Base-by-base conservation (phyloP, 495 filamentous ascomycete genomes). In the Xylaria palmicola region DNA sequence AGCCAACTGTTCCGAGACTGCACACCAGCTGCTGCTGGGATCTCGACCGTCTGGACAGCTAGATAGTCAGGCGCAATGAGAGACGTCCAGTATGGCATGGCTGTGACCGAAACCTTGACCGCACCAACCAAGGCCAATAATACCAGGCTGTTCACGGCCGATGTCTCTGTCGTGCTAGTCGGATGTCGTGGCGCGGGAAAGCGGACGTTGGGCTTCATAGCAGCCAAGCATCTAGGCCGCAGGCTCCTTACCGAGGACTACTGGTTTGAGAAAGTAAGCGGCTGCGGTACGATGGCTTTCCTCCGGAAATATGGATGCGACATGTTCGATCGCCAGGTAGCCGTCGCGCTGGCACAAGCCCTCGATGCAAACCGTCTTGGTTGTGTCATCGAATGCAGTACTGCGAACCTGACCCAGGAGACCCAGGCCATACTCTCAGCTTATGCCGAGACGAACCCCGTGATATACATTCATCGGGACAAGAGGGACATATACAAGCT, bases 151-250 rank as follows among this genome's bases (percentile, higher is more conserved):
- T 91, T 91, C 67, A 75, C 81, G 29, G 70, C 77, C 0, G 79
- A 86, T 63, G 85, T 87, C 2, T 90, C 89, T 1, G 83, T 93
- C 52, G 87, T 91, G 1, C 77, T 93, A 19, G 82, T 92, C 24
- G 90, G 90, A 20, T 84, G 88, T 55, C 86, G 87, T 17, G 89
- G 90, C 3, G 86, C 88, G 5, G 89, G 89, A 13, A 92, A 92
- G 69, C 86, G 88, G 5, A 90, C 87, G 17, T 78, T 93, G 10
- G 89, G 86, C 1, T 86, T 92, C 63, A 89, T 93, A 47, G 85
- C 87, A n/a, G 87, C 89, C 3, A 87, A 87, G 20, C 81, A 86
- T 61, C 86, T 88, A 15, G 83, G 85, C 13, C 82, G 88, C 12
- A 83, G 86, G 22, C 78, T 93, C 22, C 84, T 91, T 47, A 90